Evolutionary conservation across 306 rosid species (phyloP).

Genomic region (Hippophae rhamnoides): DNA sequence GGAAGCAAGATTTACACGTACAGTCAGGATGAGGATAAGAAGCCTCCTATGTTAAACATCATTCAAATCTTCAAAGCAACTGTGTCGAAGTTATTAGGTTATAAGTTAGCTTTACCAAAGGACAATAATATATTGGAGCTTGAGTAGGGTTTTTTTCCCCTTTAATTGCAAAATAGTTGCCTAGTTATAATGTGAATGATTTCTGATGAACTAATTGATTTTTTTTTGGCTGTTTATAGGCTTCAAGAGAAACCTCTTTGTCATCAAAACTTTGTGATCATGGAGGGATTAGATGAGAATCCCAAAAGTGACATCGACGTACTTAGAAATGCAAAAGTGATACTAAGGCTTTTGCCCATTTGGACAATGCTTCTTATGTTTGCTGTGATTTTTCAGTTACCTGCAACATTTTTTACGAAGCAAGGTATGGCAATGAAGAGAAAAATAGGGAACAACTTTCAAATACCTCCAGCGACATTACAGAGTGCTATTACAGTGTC

Average conservation of each 20-base stretch:
- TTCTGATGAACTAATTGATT: neutral
- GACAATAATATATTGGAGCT: conserved; percentile 43
- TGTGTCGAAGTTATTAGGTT: conserved; percentile 39
- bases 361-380: conserved; percentile 92
- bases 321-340: conserved; percentile 35
- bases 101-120: conserved; percentile 35
- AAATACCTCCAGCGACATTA: conserved; percentile 88
- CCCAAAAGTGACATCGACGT: conserved; percentile 22
- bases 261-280: conserved; percentile 34
- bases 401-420: conserved; percentile 84
- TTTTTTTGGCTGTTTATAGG: conserved; percentile 30
- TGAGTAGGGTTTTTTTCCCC: conserved; percentile 50
- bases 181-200: neutral
- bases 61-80: conserved; percentile 42
- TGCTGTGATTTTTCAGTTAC: conserved; percentile 85
- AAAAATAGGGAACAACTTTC: conserved; percentile 53
- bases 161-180: too few relatives aligned
- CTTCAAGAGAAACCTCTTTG: conserved; percentile 78
- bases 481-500: conserved; percentile 75
- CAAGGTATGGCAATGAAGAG: conserved; percentile 98
- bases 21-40: conserved; percentile 26
- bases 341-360: conserved; percentile 64
- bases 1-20: conserved; percentile 62
- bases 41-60: conserved; percentile 17
- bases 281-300: conserved; percentile 23